phyloP scores from a whole-genome alignment of 2,329 filamentous ascomycete genomes.

The Coleophoma cylindrospora region DNA sequence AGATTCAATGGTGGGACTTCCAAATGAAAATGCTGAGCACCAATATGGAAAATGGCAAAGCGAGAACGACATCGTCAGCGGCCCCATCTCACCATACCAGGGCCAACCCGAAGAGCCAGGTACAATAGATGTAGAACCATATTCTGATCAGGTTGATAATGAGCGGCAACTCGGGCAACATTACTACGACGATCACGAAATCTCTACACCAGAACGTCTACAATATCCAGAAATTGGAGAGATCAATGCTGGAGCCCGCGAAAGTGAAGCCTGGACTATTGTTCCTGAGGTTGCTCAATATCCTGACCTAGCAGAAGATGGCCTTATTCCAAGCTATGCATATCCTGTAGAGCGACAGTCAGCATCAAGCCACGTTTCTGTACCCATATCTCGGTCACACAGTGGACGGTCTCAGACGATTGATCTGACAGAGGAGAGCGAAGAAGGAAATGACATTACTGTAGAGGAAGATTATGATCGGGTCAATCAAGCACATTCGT shows the following conservation, averaged over 20 bases:
- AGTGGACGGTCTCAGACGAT: constrained; percentile 17
- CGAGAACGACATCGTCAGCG: constrained; percentile 4
- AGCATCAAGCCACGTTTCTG: constrained; percentile 1
- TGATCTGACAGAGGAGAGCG: constrained; percentile 20
- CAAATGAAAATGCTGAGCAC: constrained; percentile 5
- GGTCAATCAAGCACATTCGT: background rate
- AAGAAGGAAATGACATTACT: constrained; percentile 1
- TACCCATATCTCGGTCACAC: constrained; percentile 16
- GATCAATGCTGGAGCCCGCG: background rate
- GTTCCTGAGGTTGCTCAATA: constrained; percentile 7
- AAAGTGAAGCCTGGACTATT: constrained; percentile 2
- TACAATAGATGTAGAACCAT: background rate
- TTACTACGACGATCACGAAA: background rate
- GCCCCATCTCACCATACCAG: constrained; percentile 5
- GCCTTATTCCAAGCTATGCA: background rate
- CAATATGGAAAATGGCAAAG: constrained; percentile 16
- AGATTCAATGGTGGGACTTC: background rate
- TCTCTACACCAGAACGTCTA: background rate
- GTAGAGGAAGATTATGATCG: constrained; percentile 8
- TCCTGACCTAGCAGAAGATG: constrained; percentile 8
- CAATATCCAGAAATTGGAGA: background rate
- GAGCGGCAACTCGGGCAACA: background rate
- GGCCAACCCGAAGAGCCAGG: background rate
- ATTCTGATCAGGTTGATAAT: constrained; percentile 5
- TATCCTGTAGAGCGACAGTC: background rate